These are phyloP conservation scores for Penicillium polonicum DNA, from an alignment of 2,329 filamentous ascomycete genomes.

Conservation along the genomic window DNA sequence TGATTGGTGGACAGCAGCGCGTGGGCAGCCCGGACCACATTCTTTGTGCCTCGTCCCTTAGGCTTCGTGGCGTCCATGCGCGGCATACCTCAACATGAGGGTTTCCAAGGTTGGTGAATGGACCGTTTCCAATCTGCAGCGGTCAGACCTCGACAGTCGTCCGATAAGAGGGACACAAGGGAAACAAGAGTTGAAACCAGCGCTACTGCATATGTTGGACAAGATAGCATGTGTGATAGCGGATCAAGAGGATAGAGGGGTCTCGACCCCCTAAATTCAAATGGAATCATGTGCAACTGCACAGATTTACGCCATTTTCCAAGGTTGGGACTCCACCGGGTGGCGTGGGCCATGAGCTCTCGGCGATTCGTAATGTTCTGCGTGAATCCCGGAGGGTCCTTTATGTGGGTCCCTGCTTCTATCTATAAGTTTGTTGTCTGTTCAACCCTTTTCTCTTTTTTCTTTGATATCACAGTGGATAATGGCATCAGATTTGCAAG, in stretches of 20 bases:
- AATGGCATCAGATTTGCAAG: background rate
- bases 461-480: background rate
- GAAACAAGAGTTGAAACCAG: background rate
- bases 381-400: background rate
- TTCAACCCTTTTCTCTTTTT: background rate
- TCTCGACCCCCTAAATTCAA: background rate
- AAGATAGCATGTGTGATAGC: background rate
- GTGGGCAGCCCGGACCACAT: slow-evolving; percentile 69
- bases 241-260: background rate
- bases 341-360: slow-evolving; percentile 10
- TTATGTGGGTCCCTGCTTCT: slow-evolving; percentile 15
- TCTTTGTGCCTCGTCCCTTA: slow-evolving; percentile 80
- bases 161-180: background rate
- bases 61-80: slow-evolving; percentile 80
- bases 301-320: background rate
- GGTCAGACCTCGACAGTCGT: slow-evolving; percentile 33
- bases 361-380: slow-evolving; percentile 17
- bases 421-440: slow-evolving; percentile 15
- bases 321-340: slow-evolving; percentile 4
- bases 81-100: slow-evolving; percentile 75
- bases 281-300: slow-evolving; percentile 4
- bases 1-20: slow-evolving; percentile 65
- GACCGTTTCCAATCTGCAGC: slow-evolving; percentile 44
- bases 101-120: slow-evolving; percentile 65
- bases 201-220: background rate